These are phyloP conservation scores for Coffea humblotiana DNA, from an alignment of 305 asterid genomes.

Conservation along the genomic window DNA sequence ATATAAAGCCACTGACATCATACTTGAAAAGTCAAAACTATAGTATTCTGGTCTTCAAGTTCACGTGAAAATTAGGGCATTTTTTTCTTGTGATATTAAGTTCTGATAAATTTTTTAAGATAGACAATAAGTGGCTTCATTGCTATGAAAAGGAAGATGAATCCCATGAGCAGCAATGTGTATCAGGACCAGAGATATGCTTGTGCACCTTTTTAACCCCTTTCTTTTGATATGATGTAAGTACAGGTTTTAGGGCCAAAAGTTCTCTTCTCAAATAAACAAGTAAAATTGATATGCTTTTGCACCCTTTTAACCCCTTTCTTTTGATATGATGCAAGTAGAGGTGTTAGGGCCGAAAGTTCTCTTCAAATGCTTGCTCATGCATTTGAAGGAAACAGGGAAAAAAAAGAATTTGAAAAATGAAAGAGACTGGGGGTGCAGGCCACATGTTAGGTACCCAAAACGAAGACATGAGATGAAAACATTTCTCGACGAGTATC, in stretches of 20 bases:
- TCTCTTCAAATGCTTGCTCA: background rate
- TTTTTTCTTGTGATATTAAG: background rate
- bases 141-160: background rate
- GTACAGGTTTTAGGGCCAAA: background rate
- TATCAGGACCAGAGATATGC: background rate
- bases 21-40: background rate
- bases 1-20: background rate
- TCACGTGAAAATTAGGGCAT: background rate
- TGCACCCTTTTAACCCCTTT: too few relatives aligned
- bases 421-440: background rate
- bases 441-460: background rate
- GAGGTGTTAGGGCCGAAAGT: background rate
- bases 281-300: background rate
- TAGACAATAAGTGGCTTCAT: background rate
- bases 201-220: too few relatives aligned
- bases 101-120: background rate
- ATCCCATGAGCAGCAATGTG: background rate
- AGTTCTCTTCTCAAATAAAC: background rate
- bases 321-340: background rate
- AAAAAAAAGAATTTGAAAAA: too few relatives aligned
- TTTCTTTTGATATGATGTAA: background rate
- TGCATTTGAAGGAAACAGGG: background rate
- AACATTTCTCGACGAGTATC: background rate
- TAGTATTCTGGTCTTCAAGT: background rate
- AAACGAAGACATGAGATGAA: too few relatives aligned